Evolutionary conservation across 2,329 filamentous ascomycete genomes (phyloP).

Genomic region (Monilinia fructicola): DNA sequence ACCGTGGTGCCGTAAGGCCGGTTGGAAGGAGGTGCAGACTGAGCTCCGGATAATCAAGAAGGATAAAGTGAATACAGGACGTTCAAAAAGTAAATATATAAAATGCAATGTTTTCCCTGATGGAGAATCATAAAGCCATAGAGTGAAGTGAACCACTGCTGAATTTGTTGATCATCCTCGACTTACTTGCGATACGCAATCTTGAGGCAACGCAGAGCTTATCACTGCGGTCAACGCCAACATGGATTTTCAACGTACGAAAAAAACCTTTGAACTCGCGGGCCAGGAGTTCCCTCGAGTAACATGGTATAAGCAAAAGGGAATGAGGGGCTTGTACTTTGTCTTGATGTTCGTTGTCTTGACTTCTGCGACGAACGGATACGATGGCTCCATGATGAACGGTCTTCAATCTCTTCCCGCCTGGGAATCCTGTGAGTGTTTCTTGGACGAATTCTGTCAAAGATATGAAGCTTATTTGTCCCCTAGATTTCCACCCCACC

Average conservation of each 20-base stretch:
- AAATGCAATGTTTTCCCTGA: background rate
- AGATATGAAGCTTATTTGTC: slow-evolving; percentile 43
- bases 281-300: slow-evolving; percentile 42
- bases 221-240: slow-evolving; percentile 13
- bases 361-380: slow-evolving; percentile 51
- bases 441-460: slow-evolving; percentile 38
- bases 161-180: background rate
- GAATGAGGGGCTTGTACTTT: slow-evolving; percentile 56
- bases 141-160: background rate
- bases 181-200: background rate
- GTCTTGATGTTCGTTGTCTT: slow-evolving; percentile 43
- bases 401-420: slow-evolving; percentile 47
- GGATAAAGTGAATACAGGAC: background rate
- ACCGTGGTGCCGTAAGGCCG: slow-evolving; percentile 18
- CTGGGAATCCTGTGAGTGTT: slow-evolving; percentile 52
- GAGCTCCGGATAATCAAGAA: slow-evolving; percentile 6
- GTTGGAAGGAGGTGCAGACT: background rate
- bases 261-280: slow-evolving; percentile 38
- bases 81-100: slow-evolving; percentile 1
- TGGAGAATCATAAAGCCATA: background rate
- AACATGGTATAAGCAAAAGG: slow-evolving; percentile 55
- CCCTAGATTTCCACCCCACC: slow-evolving; percentile 42
- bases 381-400: slow-evolving; percentile 48
- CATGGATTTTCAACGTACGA: slow-evolving; percentile 28
- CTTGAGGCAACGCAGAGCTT: slow-evolving; percentile 6